Percentiles rank a stretch among this genome's conserved stretches.
Conservation (phyloP, 2,329 filamentous ascomycete species). For the Penicillium sp. region DNA sequence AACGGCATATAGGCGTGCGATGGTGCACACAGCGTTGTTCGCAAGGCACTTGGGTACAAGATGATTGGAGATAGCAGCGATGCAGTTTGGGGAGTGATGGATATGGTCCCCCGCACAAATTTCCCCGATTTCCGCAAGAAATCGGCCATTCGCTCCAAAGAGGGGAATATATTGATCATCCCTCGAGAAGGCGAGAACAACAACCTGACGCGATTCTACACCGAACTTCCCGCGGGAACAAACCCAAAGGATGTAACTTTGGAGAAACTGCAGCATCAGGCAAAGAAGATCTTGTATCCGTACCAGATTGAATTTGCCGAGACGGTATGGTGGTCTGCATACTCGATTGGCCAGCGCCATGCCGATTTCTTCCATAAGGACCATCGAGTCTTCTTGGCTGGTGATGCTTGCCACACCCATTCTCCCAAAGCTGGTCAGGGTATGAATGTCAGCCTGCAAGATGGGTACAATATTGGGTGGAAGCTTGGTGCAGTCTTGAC, state of each 20-base stretch:
- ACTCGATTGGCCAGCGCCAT: slow-evolving; percentile 69
- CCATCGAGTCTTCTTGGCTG: slow-evolving; percentile 66
- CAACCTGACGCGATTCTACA: slow-evolving; percentile 62
- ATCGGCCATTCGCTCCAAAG: slow-evolving; percentile 47
- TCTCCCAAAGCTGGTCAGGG: slow-evolving; percentile 71
- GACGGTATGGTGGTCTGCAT: slow-evolving; percentile 69
- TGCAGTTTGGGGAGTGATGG: slow-evolving; percentile 59
- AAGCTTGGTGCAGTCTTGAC: slow-evolving; percentile 55
- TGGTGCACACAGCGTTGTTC: slow-evolving; percentile 46
- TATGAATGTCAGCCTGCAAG: slow-evolving; percentile 56
- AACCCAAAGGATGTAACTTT: slow-evolving; percentile 54
- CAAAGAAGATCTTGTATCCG: slow-evolving; percentile 55
- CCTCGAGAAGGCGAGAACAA: slow-evolving; percentile 56
- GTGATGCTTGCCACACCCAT: slow-evolving; percentile 69
- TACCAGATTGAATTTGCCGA: slow-evolving; percentile 56
- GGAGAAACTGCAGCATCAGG: slow-evolving; percentile 54
- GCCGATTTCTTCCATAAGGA: slow-evolving; percentile 68
- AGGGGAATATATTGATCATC: slow-evolving; percentile 52
- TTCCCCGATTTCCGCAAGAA: slow-evolving; percentile 56
- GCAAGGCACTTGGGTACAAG: slow-evolving; percentile 42
- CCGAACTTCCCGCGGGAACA: slow-evolving; percentile 55
- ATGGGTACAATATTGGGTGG: slow-evolving; percentile 62
- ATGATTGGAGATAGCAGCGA: slow-evolving; percentile 63
- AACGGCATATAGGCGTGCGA: slow-evolving; percentile 44
- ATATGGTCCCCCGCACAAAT: slow-evolving; percentile 50